Base-by-base conservation (phyloP, 805 yeast species). In the Yamadazyma phyllophila region DNA sequence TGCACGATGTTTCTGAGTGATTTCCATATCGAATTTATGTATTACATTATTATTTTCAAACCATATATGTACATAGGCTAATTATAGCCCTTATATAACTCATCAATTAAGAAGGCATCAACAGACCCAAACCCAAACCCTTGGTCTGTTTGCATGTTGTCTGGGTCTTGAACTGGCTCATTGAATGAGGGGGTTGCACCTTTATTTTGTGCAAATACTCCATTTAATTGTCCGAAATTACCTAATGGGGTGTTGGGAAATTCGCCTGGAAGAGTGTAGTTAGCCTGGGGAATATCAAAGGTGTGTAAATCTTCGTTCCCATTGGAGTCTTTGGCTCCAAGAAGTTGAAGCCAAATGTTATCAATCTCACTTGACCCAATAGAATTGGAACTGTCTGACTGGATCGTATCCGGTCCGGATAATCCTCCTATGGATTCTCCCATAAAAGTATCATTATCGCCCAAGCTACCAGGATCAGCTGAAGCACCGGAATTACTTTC, bases 291-390 rank as follows among this genome's bases (percentile, higher is more conserved):
- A 12, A 42, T 17, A 32, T 42, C 45, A 11, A 24, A 11, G 3
- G 12, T 16, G 30, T 8, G 24, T 17, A 26, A 13, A 24, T 36
- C 40, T 7, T 24, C 34, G n/a, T 8, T 26, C 14, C 12, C 16
- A 9, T 20, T 17, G 12, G 30, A 6, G 4, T 35, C 39, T 26
- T 33, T 35, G 11, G 11, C 45, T 4, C 45, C 45, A 11, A 43
- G 38, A 9, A 44, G 11, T 33, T 37, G 46, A 7, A 44, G n/a
- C 46, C 46, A 44, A 13, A 44, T 32, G 26, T 38, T 36, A 27
- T 44, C 46, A 15, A 38, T 15, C 33, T 38, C 46, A 7, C 17
- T 24, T 7, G 20, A 9, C 12, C 24, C 16, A 10, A 26, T 12
- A 14, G 32, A 35, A 3, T 13, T 29, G n/a, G 33, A 16, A 12